A percentile compares a stretch with the other conserved stretches of the same genome.
These are phyloP conservation scores for Citrus reticulata DNA, from an alignment of 345 rosid genomes.

Conservation along the genomic window DNA sequence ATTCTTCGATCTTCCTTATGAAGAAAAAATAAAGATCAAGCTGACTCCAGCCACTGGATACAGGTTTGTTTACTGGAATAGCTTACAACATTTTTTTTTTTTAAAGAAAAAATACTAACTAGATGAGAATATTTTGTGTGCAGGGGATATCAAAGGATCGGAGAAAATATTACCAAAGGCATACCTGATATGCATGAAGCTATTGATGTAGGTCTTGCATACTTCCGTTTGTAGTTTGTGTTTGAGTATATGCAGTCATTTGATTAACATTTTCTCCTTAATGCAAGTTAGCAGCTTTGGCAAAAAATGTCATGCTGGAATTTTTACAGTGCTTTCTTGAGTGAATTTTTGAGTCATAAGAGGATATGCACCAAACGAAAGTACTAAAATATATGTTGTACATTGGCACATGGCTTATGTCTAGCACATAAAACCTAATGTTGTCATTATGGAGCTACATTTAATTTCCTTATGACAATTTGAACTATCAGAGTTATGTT, in stretches of 20 bases:
- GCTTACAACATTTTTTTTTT: neutral
- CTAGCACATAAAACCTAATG: neutral
- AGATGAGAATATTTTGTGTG: conserved; percentile 17
- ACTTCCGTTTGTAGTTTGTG: neutral
- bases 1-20: conserved; percentile 60
- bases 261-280: neutral
- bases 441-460: neutral
- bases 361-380: neutral
- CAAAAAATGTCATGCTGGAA: neutral
- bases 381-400: neutral
- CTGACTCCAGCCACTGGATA: conserved; percentile 69
- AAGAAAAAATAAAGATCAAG: conserved; percentile 67
- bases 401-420: neutral
- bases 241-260: neutral
- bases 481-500: neutral
- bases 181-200: conserved; percentile 81
- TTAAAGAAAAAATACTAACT: neutral
- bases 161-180: conserved; percentile 83
- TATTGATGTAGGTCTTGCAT: conserved; percentile 55
- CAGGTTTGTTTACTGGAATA: conserved; percentile 41
- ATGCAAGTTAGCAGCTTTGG: neutral
- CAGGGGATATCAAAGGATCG: conserved; percentile 86
- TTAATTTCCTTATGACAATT: neutral
- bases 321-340: neutral
- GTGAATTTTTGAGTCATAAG: neutral